These are phyloP conservation scores for Umbelopsis sp. DNA, from an alignment of 192 early-diverging fungal genomes.

Conservation along the genomic window DNA sequence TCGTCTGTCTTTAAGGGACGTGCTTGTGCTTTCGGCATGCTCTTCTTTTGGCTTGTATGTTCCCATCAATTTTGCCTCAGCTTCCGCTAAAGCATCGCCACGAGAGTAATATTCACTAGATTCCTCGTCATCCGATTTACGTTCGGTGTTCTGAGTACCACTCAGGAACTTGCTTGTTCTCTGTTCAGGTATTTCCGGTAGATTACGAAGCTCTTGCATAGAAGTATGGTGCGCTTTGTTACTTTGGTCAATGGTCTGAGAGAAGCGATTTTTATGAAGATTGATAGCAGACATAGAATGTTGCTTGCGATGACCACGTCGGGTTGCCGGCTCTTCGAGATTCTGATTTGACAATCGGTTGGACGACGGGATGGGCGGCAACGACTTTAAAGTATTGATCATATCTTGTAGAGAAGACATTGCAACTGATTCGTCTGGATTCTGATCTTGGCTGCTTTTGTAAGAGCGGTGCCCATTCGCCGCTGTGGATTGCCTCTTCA, in stretches of 20 bases:
- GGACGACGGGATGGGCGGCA: constrained; percentile 41
- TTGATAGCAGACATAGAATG: constrained; percentile 32
- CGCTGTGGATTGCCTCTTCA: constrained; percentile 6
- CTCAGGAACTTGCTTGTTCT: constrained; percentile 5
- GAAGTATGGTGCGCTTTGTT: not conserved
- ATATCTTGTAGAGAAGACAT: constrained; percentile 57
- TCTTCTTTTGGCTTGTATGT: constrained; percentile 28
- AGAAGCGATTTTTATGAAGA: not conserved
- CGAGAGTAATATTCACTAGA: constrained; percentile 27
- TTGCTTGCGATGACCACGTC: constrained; percentile 28
- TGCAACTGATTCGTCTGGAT: constrained; percentile 40
- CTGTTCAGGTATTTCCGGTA: constrained; percentile 1
- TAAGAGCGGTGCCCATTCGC: constrained; percentile 1
- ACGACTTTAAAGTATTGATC: constrained; percentile 53
- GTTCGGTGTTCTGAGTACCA: not conserved
- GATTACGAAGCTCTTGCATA: constrained; percentile 6
- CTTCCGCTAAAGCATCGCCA: constrained; percentile 40
- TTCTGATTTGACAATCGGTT: constrained; percentile 1
- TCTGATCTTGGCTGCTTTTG: not conserved
- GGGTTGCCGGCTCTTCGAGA: not conserved
- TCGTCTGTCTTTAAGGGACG: not conserved
- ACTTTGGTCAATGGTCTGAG: constrained; percentile 8
- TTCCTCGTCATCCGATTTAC: constrained; percentile 20
- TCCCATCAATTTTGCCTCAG: constrained; percentile 47
- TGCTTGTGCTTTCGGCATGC: not conserved